Evolutionary conservation across 1,284 basidiomycete genomes (phyloP).

Genomic region (Tremellales sp.): DNA sequence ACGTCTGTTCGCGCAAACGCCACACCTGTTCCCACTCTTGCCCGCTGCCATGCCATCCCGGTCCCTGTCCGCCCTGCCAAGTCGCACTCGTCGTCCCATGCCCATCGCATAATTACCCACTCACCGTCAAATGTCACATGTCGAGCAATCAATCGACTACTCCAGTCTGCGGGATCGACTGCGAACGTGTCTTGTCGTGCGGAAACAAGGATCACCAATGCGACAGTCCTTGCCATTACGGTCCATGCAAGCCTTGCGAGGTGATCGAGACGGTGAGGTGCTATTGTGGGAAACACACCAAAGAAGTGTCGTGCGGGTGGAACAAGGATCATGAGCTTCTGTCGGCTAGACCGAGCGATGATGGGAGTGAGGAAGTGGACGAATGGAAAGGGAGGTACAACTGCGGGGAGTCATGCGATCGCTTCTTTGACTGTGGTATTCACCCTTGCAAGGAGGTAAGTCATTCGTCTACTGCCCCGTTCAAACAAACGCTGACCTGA

Average conservation of each 20-base stretch:
- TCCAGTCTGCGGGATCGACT: slow-evolving; percentile 65
- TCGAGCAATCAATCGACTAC: slow-evolving; percentile 48
- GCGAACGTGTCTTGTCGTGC: slow-evolving; percentile 59
- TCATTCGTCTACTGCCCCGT: not conserved
- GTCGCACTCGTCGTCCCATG: slow-evolving; percentile 58
- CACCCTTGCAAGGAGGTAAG: slow-evolving; percentile 63
- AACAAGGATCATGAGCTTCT: slow-evolving; percentile 43
- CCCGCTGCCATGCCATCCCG: slow-evolving; percentile 64
- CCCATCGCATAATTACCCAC: slow-evolving; percentile 60
- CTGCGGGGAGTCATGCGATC: slow-evolving; percentile 63
- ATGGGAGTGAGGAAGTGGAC: slow-evolving; percentile 29
- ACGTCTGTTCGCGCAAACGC: slow-evolving; percentile 66
- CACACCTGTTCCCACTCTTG: slow-evolving; percentile 63
- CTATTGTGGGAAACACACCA: slow-evolving; percentile 70
- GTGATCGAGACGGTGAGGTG: slow-evolving; percentile 59
- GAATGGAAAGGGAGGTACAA: slow-evolving; percentile 66
- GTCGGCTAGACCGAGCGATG: slow-evolving; percentile 22
- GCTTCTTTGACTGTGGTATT: slow-evolving; percentile 68
- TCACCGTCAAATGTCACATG: slow-evolving; percentile 62
- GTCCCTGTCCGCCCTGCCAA: slow-evolving; percentile 71
- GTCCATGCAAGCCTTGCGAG: slow-evolving; percentile 62
- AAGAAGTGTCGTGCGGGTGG: slow-evolving; percentile 63
- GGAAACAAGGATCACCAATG: slow-evolving; percentile 59
- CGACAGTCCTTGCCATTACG: slow-evolving; percentile 62
- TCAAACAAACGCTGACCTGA: slow-evolving; percentile 12